phyloP scores from a whole-genome alignment of 176 grass and related monocot species.

The Aechmea fasciata region DNA sequence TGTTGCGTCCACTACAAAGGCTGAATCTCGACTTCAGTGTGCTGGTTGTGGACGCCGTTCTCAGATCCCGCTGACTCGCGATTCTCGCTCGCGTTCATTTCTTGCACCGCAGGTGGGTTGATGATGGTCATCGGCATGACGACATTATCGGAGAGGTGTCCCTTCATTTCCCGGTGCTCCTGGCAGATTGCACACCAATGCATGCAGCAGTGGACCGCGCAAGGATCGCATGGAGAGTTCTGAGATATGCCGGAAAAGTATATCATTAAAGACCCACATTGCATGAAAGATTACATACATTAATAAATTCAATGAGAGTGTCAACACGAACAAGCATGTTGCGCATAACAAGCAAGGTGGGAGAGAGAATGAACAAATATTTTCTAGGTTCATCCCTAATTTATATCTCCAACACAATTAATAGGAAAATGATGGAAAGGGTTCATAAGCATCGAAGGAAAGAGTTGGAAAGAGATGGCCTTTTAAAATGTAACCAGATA shows the following conservation, averaged over 20 bases:
- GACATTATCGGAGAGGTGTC: conserved; percentile 33
- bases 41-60: conserved; percentile 18
- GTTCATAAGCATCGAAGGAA: no score
- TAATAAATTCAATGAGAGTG: no score
- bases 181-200: conserved; percentile 60
- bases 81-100: conserved; percentile 34
- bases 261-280: conserved; percentile 1
- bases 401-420: background rate
- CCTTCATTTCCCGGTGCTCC: conserved; percentile 61
- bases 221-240: conserved; percentile 53
- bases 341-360: no score
- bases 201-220: conserved; percentile 51
- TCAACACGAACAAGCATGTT: no score
- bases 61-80: conserved; percentile 2
- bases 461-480: no score
- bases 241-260: conserved; percentile 9
- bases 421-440: no score
- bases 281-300: background rate
- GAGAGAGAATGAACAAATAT: no score
- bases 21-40: conserved; percentile 25
- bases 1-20: conserved; percentile 16
- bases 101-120: conserved; percentile 46
- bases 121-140: conserved; percentile 30
- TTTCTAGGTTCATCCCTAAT: no score
- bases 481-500: no score